phyloP scores from a whole-genome alignment of 2,329 filamentous ascomycete genomes.

The Colletotrichum eremochloae region DNA sequence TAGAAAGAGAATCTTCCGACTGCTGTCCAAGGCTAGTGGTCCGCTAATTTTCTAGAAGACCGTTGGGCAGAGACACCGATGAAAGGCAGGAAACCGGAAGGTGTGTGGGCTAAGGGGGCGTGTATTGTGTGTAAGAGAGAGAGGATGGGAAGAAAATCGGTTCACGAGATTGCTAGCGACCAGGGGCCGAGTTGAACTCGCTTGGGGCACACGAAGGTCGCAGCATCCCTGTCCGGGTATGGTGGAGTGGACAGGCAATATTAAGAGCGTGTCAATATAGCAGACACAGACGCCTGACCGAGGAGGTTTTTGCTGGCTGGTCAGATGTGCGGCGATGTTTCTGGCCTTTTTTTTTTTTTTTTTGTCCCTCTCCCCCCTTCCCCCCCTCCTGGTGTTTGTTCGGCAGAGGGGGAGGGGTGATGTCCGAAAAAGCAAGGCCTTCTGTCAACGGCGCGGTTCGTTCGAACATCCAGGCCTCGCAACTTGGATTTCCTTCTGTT shows the following conservation, averaged over 20 bases:
- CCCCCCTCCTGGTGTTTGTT: neutral
- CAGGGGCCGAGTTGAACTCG: conserved; percentile 50
- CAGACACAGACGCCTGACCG: conserved; percentile 42
- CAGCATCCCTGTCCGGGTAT: conserved; percentile 39
- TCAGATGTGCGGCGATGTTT: conserved; percentile 34
- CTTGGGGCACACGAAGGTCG: conserved; percentile 47
- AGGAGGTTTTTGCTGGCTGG: conserved; percentile 40
- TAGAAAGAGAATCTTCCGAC: conserved; percentile 62
- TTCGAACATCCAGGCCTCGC: conserved; percentile 33
- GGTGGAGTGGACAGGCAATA: conserved; percentile 41
- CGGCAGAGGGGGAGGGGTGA: conserved; percentile 23
- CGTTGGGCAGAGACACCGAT: conserved; percentile 60
- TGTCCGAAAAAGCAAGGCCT: conserved; percentile 19
- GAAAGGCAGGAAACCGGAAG: conserved; percentile 55
- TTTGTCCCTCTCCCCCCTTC: neutral
- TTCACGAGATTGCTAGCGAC: conserved; percentile 62
- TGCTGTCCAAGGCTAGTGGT: conserved; percentile 53
- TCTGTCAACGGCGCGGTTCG: conserved; percentile 32
- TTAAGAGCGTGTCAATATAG: conserved; percentile 42
- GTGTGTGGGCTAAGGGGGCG: conserved; percentile 48
- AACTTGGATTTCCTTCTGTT: conserved; percentile 15
- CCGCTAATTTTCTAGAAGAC: conserved; percentile 62
- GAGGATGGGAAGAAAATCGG: conserved; percentile 52
- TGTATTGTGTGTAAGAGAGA: conserved; percentile 44
- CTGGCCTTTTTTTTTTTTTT: conserved; percentile 7